phyloP scores from a whole-genome alignment of 2,329 filamentous ascomycete species.

The Calonectria henricotiae region DNA sequence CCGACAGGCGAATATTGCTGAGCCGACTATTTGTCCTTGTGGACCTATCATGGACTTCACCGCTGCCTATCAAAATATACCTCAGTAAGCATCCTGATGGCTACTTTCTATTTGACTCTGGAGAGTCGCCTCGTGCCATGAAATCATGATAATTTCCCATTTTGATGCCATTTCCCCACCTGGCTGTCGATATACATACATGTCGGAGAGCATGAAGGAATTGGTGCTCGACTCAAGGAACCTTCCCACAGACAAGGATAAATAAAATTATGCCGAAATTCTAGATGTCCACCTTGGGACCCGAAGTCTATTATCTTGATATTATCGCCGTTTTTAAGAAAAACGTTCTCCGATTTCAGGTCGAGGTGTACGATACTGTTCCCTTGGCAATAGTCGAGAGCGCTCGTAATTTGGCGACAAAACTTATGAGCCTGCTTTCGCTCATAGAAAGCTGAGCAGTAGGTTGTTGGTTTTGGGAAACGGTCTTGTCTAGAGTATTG shows the following conservation, averaged over 20 bases:
- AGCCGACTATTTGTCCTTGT: background rate
- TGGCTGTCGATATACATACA: constrained; percentile 5
- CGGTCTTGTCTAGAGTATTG: too few species aligned
- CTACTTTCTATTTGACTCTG: constrained; percentile 16
- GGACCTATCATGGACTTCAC: background rate
- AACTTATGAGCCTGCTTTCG: constrained; percentile 92
- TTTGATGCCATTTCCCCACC: background rate
- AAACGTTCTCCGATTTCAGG: constrained; percentile 98
- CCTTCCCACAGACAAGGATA: constrained; percentile 96
- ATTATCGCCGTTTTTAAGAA: constrained; percentile 98
- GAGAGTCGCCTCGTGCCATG: background rate
- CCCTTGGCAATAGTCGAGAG: constrained; percentile 95
- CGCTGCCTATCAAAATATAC: constrained; percentile 2
- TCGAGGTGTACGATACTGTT: constrained; percentile 99
- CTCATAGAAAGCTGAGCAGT: too few species aligned
- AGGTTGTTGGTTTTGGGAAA: too few species aligned
- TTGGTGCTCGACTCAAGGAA: constrained; percentile 57
- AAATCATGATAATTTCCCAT: background rate
- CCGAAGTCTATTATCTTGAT: constrained; percentile 99
- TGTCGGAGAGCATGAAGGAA: background rate
- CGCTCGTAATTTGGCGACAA: constrained; percentile 95
- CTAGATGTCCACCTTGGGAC: constrained; percentile 97
- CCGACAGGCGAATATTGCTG: background rate
- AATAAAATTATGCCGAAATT: constrained; percentile 99
- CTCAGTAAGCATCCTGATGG: background rate